Base-by-base conservation (phyloP, 2,329 filamentous ascomycete genomes). In the Helotiales sp. region DNA sequence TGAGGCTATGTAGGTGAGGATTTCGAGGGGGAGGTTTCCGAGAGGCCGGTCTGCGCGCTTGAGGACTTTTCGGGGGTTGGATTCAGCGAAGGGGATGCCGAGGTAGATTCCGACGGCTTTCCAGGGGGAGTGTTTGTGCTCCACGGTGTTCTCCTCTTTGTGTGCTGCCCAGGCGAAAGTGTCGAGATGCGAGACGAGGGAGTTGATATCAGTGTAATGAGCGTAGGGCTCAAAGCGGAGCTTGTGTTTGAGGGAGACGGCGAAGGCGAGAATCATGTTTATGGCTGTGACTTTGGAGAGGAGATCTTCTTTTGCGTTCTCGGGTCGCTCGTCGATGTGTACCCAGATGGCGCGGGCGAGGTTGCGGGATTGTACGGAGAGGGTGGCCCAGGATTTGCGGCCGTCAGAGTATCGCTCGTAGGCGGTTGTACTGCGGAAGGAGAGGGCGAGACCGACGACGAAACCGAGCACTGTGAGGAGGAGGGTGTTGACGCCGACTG, bases 291-390 rank as follows among this genome's bases (percentile, higher is more conserved):
- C 76, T 79, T 95, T 95, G 63, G 82, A 85, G 13, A 96, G 82
- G 1, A 93, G 75, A 71, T 91, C 89, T 50, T 90, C 83, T 74
- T 92, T 93, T 22, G 84, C 83, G 10, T 82, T 63, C 54, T 86
- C 81, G 32, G 83, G 82, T 72, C 90, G 82, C 76, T 92, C 91
- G 3, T 80, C 75, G 7, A 86, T 83, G 73, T 97, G 91, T 34
- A 97, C 84, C 94, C 94, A 97, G 76, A 96, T 92, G 10, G 92
- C 84, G 24, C 94, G 88, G 72, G 87, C 91, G 72, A 96, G 82
- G 77, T 88, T 81, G 81, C 93, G 82, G 74, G 84, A 80, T 75
- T 91, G 89, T 78, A 84, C 82, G 63, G 84, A 87, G 72, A 89
- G 81, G 64, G 86, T 81, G 0, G 87, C 82, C 87, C 88, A 90